Percentiles rank a stretch among this genome's conserved stretches.
Conservation (phyloP, 2,329 filamentous ascomycete genomes). For the Colletotrichum godetiae region DNA sequence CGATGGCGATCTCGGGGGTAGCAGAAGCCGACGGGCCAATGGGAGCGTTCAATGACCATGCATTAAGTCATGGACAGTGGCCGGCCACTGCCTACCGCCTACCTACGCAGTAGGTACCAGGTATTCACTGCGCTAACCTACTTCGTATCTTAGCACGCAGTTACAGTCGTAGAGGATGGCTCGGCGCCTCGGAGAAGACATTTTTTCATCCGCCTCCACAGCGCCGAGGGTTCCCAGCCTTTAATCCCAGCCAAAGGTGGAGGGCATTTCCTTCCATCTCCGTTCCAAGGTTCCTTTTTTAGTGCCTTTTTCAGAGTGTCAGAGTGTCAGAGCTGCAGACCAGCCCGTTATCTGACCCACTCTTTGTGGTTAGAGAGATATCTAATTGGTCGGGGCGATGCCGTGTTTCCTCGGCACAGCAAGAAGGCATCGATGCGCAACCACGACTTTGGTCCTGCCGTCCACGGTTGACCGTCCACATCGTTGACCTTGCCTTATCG, state of each 20-base stretch:
- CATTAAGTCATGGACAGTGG: conserved; percentile 32
- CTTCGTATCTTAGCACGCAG: conserved; percentile 7
- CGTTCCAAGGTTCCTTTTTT: not conserved
- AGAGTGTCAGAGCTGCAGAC: not conserved
- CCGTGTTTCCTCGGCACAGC: conserved; percentile 1
- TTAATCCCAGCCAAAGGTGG: not conserved
- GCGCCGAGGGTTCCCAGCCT: not conserved
- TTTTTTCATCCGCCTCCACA: conserved; percentile 17
- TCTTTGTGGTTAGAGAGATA: not conserved
- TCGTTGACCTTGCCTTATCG: not conserved
- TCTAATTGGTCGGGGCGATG: conserved; percentile 4
- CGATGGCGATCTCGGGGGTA: conserved; percentile 38
- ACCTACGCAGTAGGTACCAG: no score
- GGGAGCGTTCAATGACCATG: conserved; percentile 30
- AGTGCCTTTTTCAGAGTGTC: not conserved
- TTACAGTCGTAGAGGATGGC: conserved; percentile 2
- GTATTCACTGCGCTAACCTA: no score
- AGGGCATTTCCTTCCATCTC: no score
- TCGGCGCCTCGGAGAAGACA: conserved; percentile 38
- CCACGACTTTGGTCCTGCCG: not conserved
- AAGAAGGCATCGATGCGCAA: not conserved
- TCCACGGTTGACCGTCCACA: not conserved
- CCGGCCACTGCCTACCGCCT: not conserved
- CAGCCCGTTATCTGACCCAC: conserved; percentile 11
- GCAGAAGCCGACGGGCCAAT: conserved; percentile 24